Conservation (phyloP, 2,329 filamentous ascomycete genomes). For the Pseudocercospora macadamiae region DNA sequence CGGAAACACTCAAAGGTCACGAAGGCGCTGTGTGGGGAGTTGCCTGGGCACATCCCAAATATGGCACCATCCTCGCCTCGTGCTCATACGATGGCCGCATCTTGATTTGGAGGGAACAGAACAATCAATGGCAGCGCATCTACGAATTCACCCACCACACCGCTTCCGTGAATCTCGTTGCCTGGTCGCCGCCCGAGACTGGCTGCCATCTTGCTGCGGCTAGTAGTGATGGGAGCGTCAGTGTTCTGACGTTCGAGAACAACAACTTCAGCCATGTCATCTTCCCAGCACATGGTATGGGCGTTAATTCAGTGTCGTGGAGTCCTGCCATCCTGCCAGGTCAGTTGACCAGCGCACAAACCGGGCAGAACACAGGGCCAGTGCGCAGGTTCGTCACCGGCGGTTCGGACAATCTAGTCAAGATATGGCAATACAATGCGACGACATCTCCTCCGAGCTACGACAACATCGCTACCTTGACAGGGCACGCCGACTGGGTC, state of each 20-base stretch:
- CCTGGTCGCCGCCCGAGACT: conserved; percentile 96
- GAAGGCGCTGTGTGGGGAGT: conserved; percentile 98
- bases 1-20: conserved; percentile 96
- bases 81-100: conserved; percentile 97
- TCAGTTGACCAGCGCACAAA: conserved; percentile 73
- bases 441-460: conserved; percentile 39
- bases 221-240: conserved; percentile 89
- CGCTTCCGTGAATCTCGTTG: conserved; percentile 92
- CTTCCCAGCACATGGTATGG: conserved; percentile 89
- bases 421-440: conserved; percentile 84
- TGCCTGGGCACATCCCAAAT: conserved; percentile 97
- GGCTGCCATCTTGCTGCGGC: conserved; percentile 94
- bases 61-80: conserved; percentile 95
- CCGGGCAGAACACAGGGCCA: conserved; percentile 48
- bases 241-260: conserved; percentile 95
- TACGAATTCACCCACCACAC: conserved; percentile 94
- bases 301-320: conserved; percentile 96
- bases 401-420: conserved; percentile 89
- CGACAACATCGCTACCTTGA: conserved; percentile 61
- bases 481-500: conserved; percentile 93
- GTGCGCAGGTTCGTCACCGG: conserved; percentile 90
- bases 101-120: conserved; percentile 94
- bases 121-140: conserved; percentile 67
- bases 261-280: conserved; percentile 88
- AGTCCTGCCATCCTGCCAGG: conserved; percentile 83